These are phyloP conservation scores for Filobasidium floriforme DNA, from an alignment of 768 basidiomycete species.

Conservation along the genomic window DNA sequence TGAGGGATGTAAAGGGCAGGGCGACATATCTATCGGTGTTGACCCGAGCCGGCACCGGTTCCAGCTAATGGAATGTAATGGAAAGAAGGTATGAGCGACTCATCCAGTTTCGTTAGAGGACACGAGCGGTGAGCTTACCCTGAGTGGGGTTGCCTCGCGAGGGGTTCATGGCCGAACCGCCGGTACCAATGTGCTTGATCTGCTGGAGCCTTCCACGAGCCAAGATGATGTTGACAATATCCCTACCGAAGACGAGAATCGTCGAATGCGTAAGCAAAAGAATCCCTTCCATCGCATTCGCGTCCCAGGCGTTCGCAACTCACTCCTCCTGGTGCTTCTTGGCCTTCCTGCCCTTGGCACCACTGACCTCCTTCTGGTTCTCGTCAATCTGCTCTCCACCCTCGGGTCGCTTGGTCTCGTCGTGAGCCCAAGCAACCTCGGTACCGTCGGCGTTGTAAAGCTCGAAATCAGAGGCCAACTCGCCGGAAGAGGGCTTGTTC, in stretches of 20 bases:
- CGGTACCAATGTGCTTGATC: constrained; percentile 22
- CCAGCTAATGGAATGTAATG: too few species aligned
- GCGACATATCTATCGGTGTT: too few species aligned
- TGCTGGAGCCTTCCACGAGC: constrained; percentile 15
- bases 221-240: constrained; percentile 8
- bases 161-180: constrained; percentile 21
- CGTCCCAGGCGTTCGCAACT: neutral
- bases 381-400: constrained; percentile 12
- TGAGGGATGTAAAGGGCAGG: too few species aligned
- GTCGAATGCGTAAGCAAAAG: neutral
- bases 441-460: constrained; percentile 21
- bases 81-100: too few species aligned
- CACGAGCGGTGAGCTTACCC: neutral
- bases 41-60: too few species aligned
- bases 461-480: constrained; percentile 23
- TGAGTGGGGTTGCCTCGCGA: constrained; percentile 4
- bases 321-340: constrained; percentile 20
- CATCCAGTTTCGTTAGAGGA: too few species aligned
- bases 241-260: neutral
- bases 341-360: constrained; percentile 18
- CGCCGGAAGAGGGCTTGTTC: constrained; percentile 20
- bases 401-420: constrained; percentile 14
- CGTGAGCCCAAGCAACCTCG: constrained; percentile 15
- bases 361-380: constrained; percentile 8
- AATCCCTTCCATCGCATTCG: neutral